Evolutionary conservation across 495 filamentous ascomycete species (phyloP).

Genomic region (Melanomma pulvis-pyrius): DNA sequence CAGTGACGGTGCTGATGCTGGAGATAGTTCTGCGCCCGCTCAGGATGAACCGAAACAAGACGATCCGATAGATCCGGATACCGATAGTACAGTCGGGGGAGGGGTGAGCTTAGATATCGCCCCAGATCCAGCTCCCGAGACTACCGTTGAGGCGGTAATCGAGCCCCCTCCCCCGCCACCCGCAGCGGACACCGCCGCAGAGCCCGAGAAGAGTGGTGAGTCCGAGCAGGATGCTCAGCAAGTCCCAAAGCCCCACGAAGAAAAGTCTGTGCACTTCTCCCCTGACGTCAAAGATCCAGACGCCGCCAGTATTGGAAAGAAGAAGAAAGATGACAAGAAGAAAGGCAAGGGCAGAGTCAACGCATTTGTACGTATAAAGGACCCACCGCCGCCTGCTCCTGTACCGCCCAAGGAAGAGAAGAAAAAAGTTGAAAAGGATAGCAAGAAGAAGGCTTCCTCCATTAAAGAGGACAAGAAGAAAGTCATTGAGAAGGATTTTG

Average conservation of each 20-base stretch:
- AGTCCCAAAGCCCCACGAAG: constrained; percentile 10
- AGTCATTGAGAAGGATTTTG: constrained; percentile 10
- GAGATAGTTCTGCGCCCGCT: neutral
- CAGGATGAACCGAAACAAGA: neutral
- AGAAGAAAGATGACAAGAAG: constrained; percentile 30
- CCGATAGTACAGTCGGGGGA: neutral
- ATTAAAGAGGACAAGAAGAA: constrained; percentile 27
- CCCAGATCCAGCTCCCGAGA: neutral
- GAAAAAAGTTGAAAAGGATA: constrained; percentile 19
- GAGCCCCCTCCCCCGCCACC: constrained; percentile 11
- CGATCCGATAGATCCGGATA: constrained; percentile 8
- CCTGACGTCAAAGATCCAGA: constrained; percentile 34
- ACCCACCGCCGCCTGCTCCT: constrained; percentile 15
- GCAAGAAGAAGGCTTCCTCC: neutral
- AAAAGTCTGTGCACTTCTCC: constrained; percentile 33
- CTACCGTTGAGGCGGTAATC: neutral
- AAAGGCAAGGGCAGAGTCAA: constrained; percentile 28
- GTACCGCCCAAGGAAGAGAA: constrained; percentile 18
- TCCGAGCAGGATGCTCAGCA: constrained; percentile 20
- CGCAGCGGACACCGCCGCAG: constrained; percentile 1
- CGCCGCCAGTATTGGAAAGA: constrained; percentile 10
- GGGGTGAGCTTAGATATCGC: neutral
- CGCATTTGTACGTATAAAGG: constrained; percentile 30
- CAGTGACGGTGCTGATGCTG: neutral
- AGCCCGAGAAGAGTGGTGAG: constrained; percentile 19